Base-by-base conservation (phyloP, 1,284 basidiomycete genomes). In the Anthracocystis setariae region DNA sequence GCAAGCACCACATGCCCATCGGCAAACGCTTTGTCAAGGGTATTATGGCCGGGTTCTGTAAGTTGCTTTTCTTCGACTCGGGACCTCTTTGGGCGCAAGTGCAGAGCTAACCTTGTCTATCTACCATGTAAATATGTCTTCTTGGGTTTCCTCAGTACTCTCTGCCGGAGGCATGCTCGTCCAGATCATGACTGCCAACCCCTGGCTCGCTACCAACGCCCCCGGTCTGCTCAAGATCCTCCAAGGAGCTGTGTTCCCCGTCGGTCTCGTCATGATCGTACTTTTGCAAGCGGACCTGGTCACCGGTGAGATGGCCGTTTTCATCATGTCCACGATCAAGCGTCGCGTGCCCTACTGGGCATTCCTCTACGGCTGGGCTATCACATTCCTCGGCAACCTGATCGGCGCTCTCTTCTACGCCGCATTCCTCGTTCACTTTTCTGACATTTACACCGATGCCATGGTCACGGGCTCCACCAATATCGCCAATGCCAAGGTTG, bases 311-410 rank as follows among this genome's bases (percentile, higher is more conserved):
- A 76, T 76, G 75, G 76, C 76, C 4, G 57, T 74, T 67, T 74
- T 78, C 48, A 74, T 77, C 57, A 67, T 74, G 57, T 32, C 74
- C 12, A 78, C 74, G 5, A 23, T 74, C 21, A 78, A 78, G 43
- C 61, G 74, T 29, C 64, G 65, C 8, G 76, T 78, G 0, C 76
- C 76, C 13, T 46, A 45, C 40, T 78, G 76, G 74, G 76, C 66
- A 2, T 78, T 71, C 56, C 48, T 76, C n/a, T 62, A 73, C 38
- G 76, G 82, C 48, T 84, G 83, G 83, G 24, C 79, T 21, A 78
- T 84, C 90, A 90, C 90, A 9, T 87, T 87, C 18, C 88, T 90
- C 62, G 90, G 90, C 23, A 91, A 91, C 74, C 85, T 91, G 17
- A 84, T 84, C 18, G 90, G 90, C 33, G 89, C 89, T 62, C 84